Evolutionary conservation across 2,329 filamentous ascomycete species (phyloP), one percentile per base, ranked within the genome.

Genomic region (Trichophyton equinum): DNA sequence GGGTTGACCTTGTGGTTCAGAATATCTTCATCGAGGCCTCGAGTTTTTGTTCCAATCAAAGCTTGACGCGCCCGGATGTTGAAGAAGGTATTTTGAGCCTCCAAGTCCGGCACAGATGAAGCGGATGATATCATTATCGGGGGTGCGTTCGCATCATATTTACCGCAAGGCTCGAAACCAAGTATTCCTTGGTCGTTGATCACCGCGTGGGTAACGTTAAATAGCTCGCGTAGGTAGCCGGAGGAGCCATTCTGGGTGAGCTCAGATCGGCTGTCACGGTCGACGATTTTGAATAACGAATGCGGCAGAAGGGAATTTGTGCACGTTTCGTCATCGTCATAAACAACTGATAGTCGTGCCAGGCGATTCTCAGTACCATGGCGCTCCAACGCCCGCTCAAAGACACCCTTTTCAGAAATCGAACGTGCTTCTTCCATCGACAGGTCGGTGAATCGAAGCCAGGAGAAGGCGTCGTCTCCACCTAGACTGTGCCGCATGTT

Each of bases 361-460:
- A 92, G 78, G n/a, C 83, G 79, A 62, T 86, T 79, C 9, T 76
- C 66, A 65, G 73, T 74, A 49, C 71, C 70, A 59, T 72, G 71
- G 56, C 87, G 78, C 58, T 84, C 80, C 1, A 86, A 75, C 2
- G 89, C 87, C 44, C 91, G 88, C 60, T 87, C 79, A 67, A 95
- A 89, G 1, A 95, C 66, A 62, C 86, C 85, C 59, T 81, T 79
- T 66, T 85, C 87, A 3, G 87, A 87, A 36, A 85, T 81, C 60
- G 80, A 79, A 62, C 86, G 88, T 1, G 84, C 85, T 64, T 97
- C 91, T 8, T 80, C 79, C 1, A 85, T 78, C 13, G 90, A 94
- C 0, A 81, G 78, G 67, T 96, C 89, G 2, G 88, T 83, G 68
- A 99, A 96, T 3, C 91, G 85, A 62, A 97, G 79, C 85, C 91